Conservation (phyloP, 2,329 filamentous ascomycete genomes). For the Penicillium expansum region DNA sequence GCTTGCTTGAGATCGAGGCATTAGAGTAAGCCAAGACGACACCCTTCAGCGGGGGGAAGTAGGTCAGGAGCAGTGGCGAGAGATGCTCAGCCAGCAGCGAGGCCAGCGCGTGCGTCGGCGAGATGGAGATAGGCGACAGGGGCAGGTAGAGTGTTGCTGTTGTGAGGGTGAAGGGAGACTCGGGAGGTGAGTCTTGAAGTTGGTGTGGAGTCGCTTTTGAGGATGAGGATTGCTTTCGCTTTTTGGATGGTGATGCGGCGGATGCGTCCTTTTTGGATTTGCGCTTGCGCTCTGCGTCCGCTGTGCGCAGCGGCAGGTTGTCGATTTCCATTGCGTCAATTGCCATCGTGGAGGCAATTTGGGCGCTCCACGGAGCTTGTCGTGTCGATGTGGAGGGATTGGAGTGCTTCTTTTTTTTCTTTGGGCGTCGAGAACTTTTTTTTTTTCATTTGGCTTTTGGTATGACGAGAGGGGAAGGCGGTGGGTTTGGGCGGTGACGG, state of each 20-base stretch:
- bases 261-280: slow-evolving; percentile 46
- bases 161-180: slow-evolving; percentile 73
- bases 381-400: slow-evolving; percentile 10
- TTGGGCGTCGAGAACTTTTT: slow-evolving; percentile 27
- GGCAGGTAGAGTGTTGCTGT: slow-evolving; percentile 71
- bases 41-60: slow-evolving; percentile 58
- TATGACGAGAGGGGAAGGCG: slow-evolving; percentile 24
- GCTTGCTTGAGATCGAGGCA: slow-evolving; percentile 40
- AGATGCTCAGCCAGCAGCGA: slow-evolving; percentile 61
- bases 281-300: slow-evolving; percentile 38
- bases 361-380: slow-evolving; percentile 20
- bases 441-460: slow-evolving; percentile 29
- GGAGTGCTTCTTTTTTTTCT: slow-evolving; percentile 11
- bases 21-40: slow-evolving; percentile 56
- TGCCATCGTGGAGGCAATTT: slow-evolving; percentile 35
- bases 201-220: slow-evolving; percentile 14
- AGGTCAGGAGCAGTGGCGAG: slow-evolving; percentile 62
- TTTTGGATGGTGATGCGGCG: slow-evolving; percentile 39
- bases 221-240: slow-evolving; percentile 39
- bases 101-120: slow-evolving; percentile 53
- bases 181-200: slow-evolving; percentile 32
- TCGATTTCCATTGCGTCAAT: slow-evolving; percentile 43
- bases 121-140: slow-evolving; percentile 55
- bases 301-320: slow-evolving; percentile 20
- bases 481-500: slow-evolving; percentile 27